Evolutionary conservation across 768 basidiomycete species (phyloP).

Genomic region (Royoungia palumana): DNA sequence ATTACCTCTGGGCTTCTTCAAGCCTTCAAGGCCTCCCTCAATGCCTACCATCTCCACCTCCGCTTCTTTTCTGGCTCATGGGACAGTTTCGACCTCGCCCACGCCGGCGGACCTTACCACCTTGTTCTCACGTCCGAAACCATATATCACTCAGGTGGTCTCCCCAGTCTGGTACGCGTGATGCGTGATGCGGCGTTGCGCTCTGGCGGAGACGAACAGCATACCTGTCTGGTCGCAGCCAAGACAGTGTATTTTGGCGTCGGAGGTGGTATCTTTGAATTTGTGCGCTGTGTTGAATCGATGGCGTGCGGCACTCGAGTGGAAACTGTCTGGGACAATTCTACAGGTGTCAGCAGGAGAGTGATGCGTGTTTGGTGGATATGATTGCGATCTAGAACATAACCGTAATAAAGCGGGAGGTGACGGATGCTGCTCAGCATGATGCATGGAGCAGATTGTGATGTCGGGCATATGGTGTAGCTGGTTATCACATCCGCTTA

Average conservation of each 20-base stretch:
- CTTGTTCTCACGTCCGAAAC: slow-evolving; percentile 89
- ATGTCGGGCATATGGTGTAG: slow-evolving; percentile 37
- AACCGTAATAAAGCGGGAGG: too few species aligned
- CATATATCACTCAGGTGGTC: slow-evolving; percentile 71
- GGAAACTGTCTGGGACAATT: slow-evolving; percentile 61
- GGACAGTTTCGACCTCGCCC: slow-evolving; percentile 47
- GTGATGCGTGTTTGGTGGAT: slow-evolving; percentile 64
- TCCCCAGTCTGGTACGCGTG: slow-evolving; percentile 56
- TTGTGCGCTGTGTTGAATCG: slow-evolving; percentile 49
- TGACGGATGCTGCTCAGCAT: too few species aligned
- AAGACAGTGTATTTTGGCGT: slow-evolving; percentile 96
- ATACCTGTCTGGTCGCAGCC: slow-evolving; percentile 75
- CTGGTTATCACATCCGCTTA: slow-evolving; percentile 42
- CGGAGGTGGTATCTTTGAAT: slow-evolving; percentile 81
- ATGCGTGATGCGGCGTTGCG: slow-evolving; percentile 38
- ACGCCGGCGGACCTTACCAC: slow-evolving; percentile 49
- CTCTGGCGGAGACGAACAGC: slow-evolving; percentile 1
- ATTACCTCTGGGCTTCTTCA: slow-evolving; percentile 60
- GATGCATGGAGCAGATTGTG: too few species aligned
- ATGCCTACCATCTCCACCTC: slow-evolving; percentile 51
- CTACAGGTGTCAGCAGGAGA: slow-evolving; percentile 66
- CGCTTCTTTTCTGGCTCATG: slow-evolving; percentile 84
- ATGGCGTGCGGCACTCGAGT: slow-evolving; percentile 37
- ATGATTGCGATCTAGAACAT: neutral
- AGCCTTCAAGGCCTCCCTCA: slow-evolving; percentile 63